Evolutionary conservation across 2,329 filamentous ascomycete species (phyloP).

Genomic region (Colletotrichum higginsianum): DNA sequence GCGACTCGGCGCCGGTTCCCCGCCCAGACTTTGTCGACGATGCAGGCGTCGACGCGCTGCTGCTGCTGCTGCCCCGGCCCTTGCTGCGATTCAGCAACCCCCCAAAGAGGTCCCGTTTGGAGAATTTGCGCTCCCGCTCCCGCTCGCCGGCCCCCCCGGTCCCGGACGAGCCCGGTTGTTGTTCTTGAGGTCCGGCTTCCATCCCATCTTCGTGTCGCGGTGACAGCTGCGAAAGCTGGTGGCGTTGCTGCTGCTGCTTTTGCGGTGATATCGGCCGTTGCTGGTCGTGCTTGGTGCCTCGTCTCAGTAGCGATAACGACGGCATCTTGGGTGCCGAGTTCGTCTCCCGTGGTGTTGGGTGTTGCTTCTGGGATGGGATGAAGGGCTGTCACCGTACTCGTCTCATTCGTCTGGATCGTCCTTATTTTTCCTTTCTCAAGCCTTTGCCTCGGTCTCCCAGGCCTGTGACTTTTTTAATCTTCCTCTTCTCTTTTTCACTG

Average conservation of each 20-base stretch:
- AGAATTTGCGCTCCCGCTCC: conserved; percentile 45
- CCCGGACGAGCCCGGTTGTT: conserved; percentile 11
- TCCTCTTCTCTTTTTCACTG: background rate
- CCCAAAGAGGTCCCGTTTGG: conserved; percentile 52
- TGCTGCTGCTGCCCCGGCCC: conserved; percentile 31
- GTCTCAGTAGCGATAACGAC: conserved; percentile 51
- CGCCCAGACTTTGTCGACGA: conserved; percentile 23
- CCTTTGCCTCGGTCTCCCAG: background rate
- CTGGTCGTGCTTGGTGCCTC: conserved; percentile 44
- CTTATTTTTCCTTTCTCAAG: background rate
- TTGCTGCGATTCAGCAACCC: conserved; percentile 49
- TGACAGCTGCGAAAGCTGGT: conserved; percentile 13
- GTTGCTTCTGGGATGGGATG: conserved; percentile 5
- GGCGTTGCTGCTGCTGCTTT: conserved; percentile 27
- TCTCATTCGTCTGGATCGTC: conserved; percentile 28
- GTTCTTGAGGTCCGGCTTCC: conserved; percentile 1
- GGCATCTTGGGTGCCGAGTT: conserved; percentile 47
- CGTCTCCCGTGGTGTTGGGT: conserved; percentile 17
- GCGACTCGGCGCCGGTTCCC: conserved; percentile 36
- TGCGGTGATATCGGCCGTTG: conserved; percentile 18
- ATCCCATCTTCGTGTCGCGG: conserved; percentile 18
- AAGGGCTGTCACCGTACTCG: conserved; percentile 21
- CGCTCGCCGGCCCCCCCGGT: conserved; percentile 22
- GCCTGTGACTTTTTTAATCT: background rate
- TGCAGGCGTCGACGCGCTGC: conserved; percentile 22